Conservation (phyloP, 1,139 yeast species). For the Candida glucosophila region DNA sequence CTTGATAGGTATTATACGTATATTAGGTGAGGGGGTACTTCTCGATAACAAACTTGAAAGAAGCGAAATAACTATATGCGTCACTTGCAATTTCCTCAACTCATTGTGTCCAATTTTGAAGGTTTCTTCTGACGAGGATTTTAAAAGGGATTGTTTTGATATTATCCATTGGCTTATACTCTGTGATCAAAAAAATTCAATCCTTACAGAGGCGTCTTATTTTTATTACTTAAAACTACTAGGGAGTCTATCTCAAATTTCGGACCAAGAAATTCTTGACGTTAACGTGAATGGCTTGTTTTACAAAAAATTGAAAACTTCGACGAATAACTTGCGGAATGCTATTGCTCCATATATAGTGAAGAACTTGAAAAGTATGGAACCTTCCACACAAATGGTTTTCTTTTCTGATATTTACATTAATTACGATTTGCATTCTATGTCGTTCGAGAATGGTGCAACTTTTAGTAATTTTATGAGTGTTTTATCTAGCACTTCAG, state of each 20-base stretch:
- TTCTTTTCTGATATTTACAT: constrained; percentile 24
- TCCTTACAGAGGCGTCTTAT: constrained; percentile 15
- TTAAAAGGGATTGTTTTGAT: constrained; percentile 26
- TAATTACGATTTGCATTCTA: constrained; percentile 24
- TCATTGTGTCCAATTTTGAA: constrained; percentile 8
- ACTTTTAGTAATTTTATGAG: constrained; percentile 29
- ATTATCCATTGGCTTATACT: constrained; percentile 23
- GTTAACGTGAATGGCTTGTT: constrained; percentile 8
- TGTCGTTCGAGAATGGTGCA: constrained; percentile 30
- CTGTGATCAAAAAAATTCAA: constrained; percentile 20
- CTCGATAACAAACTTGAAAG: constrained; percentile 21
- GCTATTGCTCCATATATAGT: constrained; percentile 6
- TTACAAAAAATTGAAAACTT: constrained; percentile 7
- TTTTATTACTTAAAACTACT: constrained; percentile 12
- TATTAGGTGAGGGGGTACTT: constrained; percentile 28
- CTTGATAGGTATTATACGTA: no score
- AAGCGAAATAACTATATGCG: constrained; percentile 21
- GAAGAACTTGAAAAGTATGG: constrained; percentile 3
- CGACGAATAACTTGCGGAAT: constrained; percentile 14
- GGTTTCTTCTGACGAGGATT: constrained; percentile 7
- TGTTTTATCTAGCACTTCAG: constrained; percentile 18
- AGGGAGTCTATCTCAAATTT: constrained; percentile 18
- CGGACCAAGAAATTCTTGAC: no score
- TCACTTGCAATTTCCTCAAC: constrained; percentile 17
- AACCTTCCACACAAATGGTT: constrained; percentile 11